Base-by-base conservation (phyloP, 106 monocot genomes). In the Dendrobium nobile region DNA sequence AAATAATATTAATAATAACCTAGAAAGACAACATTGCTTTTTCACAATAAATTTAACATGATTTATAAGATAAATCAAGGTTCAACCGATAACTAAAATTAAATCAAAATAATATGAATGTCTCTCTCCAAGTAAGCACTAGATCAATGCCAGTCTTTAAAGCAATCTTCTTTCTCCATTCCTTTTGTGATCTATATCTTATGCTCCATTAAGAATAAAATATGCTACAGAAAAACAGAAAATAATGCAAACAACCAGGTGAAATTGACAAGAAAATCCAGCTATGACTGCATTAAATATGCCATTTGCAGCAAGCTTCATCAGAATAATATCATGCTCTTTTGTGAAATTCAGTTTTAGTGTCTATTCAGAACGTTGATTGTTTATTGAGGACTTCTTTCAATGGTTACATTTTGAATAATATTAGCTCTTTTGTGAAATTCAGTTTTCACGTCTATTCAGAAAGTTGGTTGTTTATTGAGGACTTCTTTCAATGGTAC, bases 251-350 rank as follows among this genome's bases (percentile, higher is more conserved):
- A 68, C 68, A 2, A 28, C n/a, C 10, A 24, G 5, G 67, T 9
- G 7, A 67, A 67, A 67, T 6, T 67, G n/a, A 67, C n/a, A 67
- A 27, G 67, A 67, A 58, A 27, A 67, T 24, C 67, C 5, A 67
- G 26, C 67, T 27, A 67, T 67, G 67, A 67, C 13, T 67, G 9
- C 58, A 67, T 67, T 67, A 27, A 67, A 67, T 67, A 67, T 67
- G 67, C n/a, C 10, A 26, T 27, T 67, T 67, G 22, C 67, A 67
- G 67, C n/a, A 67, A 67, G 5, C 22, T 27, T 67, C 67, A 27
- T 27, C 67, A 67, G 67, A 27, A 17, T 27, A 67, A 6, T 67
- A 4, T 58, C 15, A 15, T 13, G 27, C 27, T 31, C 31, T 31
- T 28, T 31, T 68, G 68, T 31, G 68, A 31, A 28, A 68, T 61